Percentiles rank a stretch among this genome's conserved stretches.
phyloP scores from a whole-genome alignment of 495 filamentous ascomycete species.

The Neurospora sp. region DNA sequence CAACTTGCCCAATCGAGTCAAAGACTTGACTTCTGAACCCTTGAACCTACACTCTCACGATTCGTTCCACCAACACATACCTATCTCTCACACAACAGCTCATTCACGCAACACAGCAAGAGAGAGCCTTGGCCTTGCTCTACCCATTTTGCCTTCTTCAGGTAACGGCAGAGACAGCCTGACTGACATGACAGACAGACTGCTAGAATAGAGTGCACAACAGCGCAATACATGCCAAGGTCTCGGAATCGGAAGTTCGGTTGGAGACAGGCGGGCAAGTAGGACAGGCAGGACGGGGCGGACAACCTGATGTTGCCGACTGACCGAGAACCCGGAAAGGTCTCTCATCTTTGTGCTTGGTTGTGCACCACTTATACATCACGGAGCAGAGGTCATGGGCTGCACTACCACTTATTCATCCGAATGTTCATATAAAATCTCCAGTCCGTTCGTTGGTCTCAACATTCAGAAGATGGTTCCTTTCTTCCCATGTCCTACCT shows the following conservation, averaged over 20 bases:
- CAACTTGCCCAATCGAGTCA: not conserved
- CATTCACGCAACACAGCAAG: not conserved
- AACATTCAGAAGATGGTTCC: not conserved
- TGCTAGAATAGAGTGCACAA: not conserved
- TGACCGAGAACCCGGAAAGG: not conserved
- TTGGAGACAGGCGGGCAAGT: not conserved
- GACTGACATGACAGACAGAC: not conserved
- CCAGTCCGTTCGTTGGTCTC: not conserved
- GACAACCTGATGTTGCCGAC: not conserved
- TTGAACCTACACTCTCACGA: not conserved
- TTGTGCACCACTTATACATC: not conserved
- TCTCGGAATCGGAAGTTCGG: not conserved
- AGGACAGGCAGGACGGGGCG: not conserved
- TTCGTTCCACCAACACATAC: not conserved
- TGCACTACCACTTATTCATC: no score
- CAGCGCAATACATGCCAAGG: not conserved
- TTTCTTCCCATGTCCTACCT: not conserved
- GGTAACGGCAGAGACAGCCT: not conserved
- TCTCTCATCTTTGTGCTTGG: not conserved
- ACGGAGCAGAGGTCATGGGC: no score
- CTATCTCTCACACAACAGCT: not conserved
- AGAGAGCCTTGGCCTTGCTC: not conserved
- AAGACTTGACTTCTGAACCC: not conserved
- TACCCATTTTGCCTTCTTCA: not conserved
- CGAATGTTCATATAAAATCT: not conserved